A percentile compares a stretch with the other conserved stretches of the same genome.
Conservation (phyloP, 352 stramenopile species). For the Globisporangium carolinianum region DNA sequence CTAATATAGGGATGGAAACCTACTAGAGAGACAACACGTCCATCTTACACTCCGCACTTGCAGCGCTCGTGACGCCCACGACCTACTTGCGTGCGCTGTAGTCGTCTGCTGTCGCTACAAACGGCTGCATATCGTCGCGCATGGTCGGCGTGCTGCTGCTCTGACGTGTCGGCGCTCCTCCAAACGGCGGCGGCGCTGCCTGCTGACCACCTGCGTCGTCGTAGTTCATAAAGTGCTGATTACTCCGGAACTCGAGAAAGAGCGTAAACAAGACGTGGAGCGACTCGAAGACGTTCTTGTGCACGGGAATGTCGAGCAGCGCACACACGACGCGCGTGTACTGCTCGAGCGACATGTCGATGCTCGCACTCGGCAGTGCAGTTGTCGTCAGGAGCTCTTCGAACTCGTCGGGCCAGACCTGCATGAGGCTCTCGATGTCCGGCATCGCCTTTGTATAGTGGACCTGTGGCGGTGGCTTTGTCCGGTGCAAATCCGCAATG, state of each 20-base stretch:
- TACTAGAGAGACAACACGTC: neutral
- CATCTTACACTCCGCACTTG: neutral
- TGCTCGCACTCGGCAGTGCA: slow-evolving; percentile 61
- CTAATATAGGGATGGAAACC: no score
- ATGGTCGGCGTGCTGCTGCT: neutral
- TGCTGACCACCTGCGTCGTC: slow-evolving; percentile 24
- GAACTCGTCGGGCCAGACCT: slow-evolving; percentile 86
- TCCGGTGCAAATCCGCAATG: slow-evolving; percentile 92
- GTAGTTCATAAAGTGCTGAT: slow-evolving; percentile 92
- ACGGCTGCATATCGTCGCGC: slow-evolving; percentile 10
- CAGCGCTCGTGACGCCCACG: neutral
- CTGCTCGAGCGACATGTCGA: slow-evolving; percentile 92
- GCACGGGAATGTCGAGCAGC: slow-evolving; percentile 92
- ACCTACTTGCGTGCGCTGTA: slow-evolving; percentile 33
- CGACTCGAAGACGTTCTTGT: slow-evolving; percentile 92
- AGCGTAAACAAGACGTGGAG: slow-evolving; percentile 94
- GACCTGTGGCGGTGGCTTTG: slow-evolving; percentile 89
- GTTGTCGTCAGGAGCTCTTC: slow-evolving; percentile 73
- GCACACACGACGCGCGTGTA: slow-evolving; percentile 91
- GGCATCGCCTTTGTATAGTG: slow-evolving; percentile 93
- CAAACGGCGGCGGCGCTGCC: slow-evolving; percentile 24
- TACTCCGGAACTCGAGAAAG: slow-evolving; percentile 89
- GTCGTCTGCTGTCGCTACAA: slow-evolving; percentile 11
- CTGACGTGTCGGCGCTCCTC: slow-evolving; percentile 10
- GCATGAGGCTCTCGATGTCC: slow-evolving; percentile 94